Evolutionary conservation across 768 basidiomycete genomes (phyloP), one percentile per base, ranked within the genome.

Genomic region (Phlegmacium glaucopus): DNA sequence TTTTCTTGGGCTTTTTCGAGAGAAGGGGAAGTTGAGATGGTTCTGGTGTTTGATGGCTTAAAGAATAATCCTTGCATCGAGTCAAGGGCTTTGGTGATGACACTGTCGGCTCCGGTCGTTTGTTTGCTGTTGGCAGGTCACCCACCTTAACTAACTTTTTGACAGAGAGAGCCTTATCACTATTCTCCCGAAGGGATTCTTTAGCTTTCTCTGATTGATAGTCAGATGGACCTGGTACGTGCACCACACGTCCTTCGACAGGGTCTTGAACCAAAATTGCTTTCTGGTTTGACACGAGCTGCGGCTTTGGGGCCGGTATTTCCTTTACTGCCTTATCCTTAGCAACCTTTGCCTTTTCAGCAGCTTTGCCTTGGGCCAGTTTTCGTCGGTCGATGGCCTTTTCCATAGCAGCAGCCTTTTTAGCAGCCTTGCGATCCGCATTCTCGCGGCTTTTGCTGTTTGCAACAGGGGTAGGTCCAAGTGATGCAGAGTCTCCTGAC

Each of bases 1-100:
- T 87, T 65, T 91, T 91, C 74, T 90, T 91, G 5, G 89, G 85
- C 66, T 88, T 83, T 64, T 84, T 90, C 17, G 89, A 90, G 34
- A 89, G 70, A 28, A 91, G 77, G 13, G 89, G 87, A 9, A 80
- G 82, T 58, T 90, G 89, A 4, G 65, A 59, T n/a, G 71, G 65
- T 38, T 77, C 74, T 6, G 50, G 27, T 44, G 38, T 17, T 40
- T 48, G 48, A 9, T 54, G 32, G 7, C 47, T 44, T 28, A 38
- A 27, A 3, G 44, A 17, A 34, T 10, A n/a, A 11, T 11, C 32
- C 49, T 60, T 58, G 17, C 51, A 39, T 16, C 57, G 42, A 15
- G 55, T 7, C 16, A 45, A 29, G 8, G 45, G 17, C 36, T 45
- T 45, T 52, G 48, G 12, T 18, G 42, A 30, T 18, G 18, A 7